Evolutionary conservation across 176 grass and related monocot species (phyloP).

Genomic region (Musa troglodytarum): DNA sequence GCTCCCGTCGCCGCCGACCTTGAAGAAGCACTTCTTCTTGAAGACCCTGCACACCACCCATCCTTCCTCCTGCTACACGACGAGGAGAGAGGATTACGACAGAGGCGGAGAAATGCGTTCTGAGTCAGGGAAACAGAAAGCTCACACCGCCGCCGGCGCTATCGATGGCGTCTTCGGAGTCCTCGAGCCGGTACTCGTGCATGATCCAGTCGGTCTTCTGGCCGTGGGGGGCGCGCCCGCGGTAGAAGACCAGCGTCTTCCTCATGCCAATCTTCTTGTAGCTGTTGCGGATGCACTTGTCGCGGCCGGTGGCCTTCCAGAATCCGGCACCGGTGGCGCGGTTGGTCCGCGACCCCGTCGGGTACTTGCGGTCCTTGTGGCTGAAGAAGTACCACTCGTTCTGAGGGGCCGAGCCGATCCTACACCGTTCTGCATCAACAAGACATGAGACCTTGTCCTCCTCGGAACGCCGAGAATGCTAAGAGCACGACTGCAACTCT

Average conservation of each 20-base stretch:
- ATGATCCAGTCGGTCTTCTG: constrained; percentile 69
- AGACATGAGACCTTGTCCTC: not conserved
- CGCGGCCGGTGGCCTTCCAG: constrained; percentile 89
- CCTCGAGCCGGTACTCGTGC: constrained; percentile 50
- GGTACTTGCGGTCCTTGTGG: constrained; percentile 97
- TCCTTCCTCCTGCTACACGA: constrained; percentile 58
- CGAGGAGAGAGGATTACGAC: not conserved
- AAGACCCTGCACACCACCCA: constrained; percentile 93
- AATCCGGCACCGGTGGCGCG: constrained; percentile 72
- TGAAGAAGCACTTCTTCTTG: constrained; percentile 98
- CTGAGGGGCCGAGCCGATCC: constrained; percentile 75
- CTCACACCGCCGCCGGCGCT: constrained; percentile 25
- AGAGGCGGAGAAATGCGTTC: not conserved
- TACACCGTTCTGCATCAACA: constrained; percentile 50
- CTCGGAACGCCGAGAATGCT: no score
- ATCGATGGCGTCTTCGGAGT: constrained; percentile 44
- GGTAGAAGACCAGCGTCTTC: constrained; percentile 94
- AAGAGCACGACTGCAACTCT: no score
- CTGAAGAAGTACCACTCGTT: constrained; percentile 99
- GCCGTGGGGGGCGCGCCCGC: constrained; percentile 78
- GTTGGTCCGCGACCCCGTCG: constrained; percentile 88
- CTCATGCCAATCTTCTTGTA: constrained; percentile 94
- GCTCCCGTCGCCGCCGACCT: constrained; percentile 40
- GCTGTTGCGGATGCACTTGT: constrained; percentile 97
- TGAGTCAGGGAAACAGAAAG: not conserved